Conservation (phyloP, 2,329 filamentous ascomycete species). For the Fusarium nanum region DNA sequence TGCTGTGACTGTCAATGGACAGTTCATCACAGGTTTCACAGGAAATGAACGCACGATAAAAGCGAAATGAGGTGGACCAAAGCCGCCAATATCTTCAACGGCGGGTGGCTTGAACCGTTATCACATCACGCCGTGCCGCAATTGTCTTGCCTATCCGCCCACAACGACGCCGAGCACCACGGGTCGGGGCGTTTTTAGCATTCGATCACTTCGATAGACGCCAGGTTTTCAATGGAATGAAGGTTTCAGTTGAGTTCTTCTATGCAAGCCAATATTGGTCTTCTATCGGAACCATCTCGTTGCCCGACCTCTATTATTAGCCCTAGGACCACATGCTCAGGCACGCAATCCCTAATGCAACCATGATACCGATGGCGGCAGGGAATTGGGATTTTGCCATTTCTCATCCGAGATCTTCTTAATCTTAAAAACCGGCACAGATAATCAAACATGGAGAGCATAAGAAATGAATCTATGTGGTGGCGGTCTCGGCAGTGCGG, state of each 20-base stretch:
- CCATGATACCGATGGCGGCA: conserved; percentile 17
- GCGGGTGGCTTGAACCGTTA: conserved; percentile 36
- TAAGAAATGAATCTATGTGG: conserved; percentile 8
- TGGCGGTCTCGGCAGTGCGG: conserved; percentile 34
- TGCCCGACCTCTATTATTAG: neutral
- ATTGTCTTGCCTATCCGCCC: conserved; percentile 22
- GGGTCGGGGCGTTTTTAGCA: conserved; percentile 42
- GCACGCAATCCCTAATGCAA: neutral
- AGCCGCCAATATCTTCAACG: conserved; percentile 20
- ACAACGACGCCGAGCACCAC: conserved; percentile 25
- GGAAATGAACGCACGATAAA: conserved; percentile 45
- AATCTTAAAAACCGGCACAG: conserved; percentile 11
- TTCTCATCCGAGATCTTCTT: conserved; percentile 23
- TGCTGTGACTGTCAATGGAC: conserved; percentile 22
- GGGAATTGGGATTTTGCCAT: conserved; percentile 1
- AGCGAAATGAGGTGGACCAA: conserved; percentile 45
- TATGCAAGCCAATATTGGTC: conserved; percentile 3
- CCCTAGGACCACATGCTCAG: neutral
- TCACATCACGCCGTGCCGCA: conserved; percentile 37
- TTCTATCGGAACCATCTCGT: neutral
- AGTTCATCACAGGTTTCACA: conserved; percentile 29
- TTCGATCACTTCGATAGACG: conserved; percentile 26
- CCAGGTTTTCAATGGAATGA: conserved; percentile 15
- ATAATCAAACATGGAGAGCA: conserved; percentile 2
- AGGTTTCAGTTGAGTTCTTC: conserved; percentile 22